These are phyloP conservation scores for Aureobasidium mangrovei DNA, from an alignment of 2,329 filamentous ascomycete species.

Conservation along the genomic window DNA sequence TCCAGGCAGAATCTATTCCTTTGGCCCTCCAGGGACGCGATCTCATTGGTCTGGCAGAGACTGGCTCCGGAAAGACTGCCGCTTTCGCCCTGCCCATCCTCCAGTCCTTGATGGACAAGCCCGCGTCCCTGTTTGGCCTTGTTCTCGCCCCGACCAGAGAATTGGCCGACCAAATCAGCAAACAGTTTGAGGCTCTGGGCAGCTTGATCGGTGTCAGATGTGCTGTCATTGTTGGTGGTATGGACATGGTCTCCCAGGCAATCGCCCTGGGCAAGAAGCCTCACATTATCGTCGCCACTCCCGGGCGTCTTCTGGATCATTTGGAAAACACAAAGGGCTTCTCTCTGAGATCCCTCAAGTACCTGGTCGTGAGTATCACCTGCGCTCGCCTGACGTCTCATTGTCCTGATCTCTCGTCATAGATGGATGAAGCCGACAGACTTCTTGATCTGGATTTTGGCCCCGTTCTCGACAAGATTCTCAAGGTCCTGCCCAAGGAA, in stretches of 20 bases:
- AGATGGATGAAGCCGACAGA: constrained; percentile 85
- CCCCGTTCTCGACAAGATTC: constrained; percentile 82
- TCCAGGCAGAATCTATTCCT: constrained; percentile 80
- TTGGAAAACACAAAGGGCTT: constrained; percentile 97
- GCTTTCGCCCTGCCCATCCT: constrained; percentile 91
- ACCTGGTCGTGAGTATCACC: constrained; percentile 50
- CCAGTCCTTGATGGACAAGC: constrained; percentile 80
- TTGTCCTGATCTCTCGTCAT: no score
- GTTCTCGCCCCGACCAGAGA: constrained; percentile 90
- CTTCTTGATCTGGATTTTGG: constrained; percentile 92
- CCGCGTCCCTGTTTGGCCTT: constrained; percentile 77
- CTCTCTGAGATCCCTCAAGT: constrained; percentile 70
- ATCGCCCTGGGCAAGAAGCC: constrained; percentile 89
- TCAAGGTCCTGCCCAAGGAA: constrained; percentile 68
- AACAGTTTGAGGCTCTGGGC: constrained; percentile 80
- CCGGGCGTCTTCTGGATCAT: constrained; percentile 81
- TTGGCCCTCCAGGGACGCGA: constrained; percentile 71
- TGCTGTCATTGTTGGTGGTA: constrained; percentile 72
- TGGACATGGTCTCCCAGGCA: constrained; percentile 89
- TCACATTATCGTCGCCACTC: constrained; percentile 87
- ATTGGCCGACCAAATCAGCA: constrained; percentile 81
- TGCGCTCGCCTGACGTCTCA: no score
- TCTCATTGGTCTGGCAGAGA: constrained; percentile 89
- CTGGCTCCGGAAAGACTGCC: constrained; percentile 90
- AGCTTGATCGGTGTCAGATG: constrained; percentile 80